phyloP scores from a whole-genome alignment of 164 flowering plant genomes.

The Annona cherimola region DNA sequence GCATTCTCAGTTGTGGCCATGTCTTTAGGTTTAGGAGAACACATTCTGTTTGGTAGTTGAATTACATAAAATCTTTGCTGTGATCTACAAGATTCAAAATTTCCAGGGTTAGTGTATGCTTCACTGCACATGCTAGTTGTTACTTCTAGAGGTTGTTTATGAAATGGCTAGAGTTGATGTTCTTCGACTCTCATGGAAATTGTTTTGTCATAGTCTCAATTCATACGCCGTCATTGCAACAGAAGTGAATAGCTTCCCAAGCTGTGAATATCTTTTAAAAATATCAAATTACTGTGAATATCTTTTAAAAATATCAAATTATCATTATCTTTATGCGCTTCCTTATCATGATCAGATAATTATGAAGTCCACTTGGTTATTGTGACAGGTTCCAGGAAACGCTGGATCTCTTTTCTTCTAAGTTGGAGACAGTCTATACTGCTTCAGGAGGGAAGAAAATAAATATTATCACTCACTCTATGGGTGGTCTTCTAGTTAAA shows the following conservation, averaged over 20 bases:
- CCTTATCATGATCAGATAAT: not conserved
- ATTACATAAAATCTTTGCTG: not conserved
- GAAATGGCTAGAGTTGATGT: not conserved
- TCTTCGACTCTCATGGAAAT: not conserved
- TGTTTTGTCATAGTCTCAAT: not conserved
- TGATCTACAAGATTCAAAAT: not conserved
- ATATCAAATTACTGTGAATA: not conserved
- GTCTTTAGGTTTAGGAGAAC: not conserved
- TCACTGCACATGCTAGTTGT: not conserved
- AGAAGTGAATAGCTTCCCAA: not conserved
- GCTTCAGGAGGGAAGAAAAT: constrained; percentile 91
- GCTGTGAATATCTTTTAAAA: not conserved
- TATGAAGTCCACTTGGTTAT: constrained; percentile 7
- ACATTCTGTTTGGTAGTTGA: not conserved
- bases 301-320: not conserved
- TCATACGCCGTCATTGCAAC: not conserved
- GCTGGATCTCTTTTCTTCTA: constrained; percentile 64
- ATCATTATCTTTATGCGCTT: not conserved
- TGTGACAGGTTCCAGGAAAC: constrained; percentile 65
- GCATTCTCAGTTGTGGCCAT: not conserved
- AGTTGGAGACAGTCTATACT: constrained; percentile 59
- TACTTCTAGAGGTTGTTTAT: not conserved
- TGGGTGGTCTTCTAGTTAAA: constrained; percentile 98
- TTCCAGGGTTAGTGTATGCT: not conserved
- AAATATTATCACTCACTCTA: constrained; percentile 82